Base-by-base conservation (phyloP, 441 rosid species). In the Mallotus japonicus region DNA sequence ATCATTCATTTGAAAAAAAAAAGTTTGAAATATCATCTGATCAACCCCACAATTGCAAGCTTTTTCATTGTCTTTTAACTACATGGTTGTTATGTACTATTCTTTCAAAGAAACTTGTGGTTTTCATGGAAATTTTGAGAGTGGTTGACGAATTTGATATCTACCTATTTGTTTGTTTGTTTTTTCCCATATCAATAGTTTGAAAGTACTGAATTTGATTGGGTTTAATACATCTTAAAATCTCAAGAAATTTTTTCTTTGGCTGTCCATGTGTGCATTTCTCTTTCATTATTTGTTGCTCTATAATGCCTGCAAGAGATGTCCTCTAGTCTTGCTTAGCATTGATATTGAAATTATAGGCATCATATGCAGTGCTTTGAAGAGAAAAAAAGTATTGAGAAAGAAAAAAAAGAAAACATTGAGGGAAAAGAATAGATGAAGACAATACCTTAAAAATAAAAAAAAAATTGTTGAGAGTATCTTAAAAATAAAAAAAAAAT, bases 121-220 rank as follows among this genome's bases (percentile, higher is more conserved):
- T 54, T 22, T 74, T 42, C 19, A 4, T 4, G 42, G 16, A 22
- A 57, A 49, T 37, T 58, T 67, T 50, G 22, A 28, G 65, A 7
- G 51, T 50, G 22, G 60, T n/a, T 46, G 71, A 59, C 50, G 65
- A 60, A 50, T 60, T 46, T 59, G 65, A 24, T 7, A 34, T 49
- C 55, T 57, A 46, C 19, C 9, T 58, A 1, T 60, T 28, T 22
- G 63, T 37, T 56, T 53, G 2, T 28, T 28, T 2, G 3, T 28
- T 28, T 28, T n/a, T n/a, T n/a, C n/a, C n/a, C n/a, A 72, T 22
- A 19, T 54, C 44, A 15, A 24, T 20, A 59, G 17, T 49, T 68
- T 42, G 49, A 19, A 62, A 17, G 42, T 24, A n/a, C 46, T n/a
- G 22, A 19, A 40, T 20, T 55, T 64, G 32, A 72, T 37, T 44